A percentile compares a stretch with the other conserved stretches of the same genome.
phyloP scores from a whole-genome alignment of 225 moss, liverwort and hornwort genomes.

The Asterella californica region DNA sequence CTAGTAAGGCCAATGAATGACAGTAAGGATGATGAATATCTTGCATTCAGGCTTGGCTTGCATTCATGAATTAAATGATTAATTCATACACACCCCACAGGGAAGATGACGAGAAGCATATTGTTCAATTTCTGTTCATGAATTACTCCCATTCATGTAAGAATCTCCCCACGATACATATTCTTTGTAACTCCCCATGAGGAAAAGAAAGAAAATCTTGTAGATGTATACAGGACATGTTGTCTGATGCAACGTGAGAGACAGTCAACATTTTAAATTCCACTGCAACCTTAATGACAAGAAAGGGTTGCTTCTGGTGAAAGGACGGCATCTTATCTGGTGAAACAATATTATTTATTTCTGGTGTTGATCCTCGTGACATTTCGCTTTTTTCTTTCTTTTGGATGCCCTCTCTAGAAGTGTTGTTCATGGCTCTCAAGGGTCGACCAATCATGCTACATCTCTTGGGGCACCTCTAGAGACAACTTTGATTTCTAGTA shows the following conservation, averaged over 20 bases:
- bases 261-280: background rate
- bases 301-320: background rate
- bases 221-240: background rate
- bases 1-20: background rate
- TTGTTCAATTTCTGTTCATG: background rate
- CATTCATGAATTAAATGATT: too few species aligned
- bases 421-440: background rate
- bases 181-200: background rate
- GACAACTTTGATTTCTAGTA: background rate
- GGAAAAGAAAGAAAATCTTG: background rate
- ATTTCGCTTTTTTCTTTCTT: background rate
- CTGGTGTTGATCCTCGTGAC: background rate
- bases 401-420: background rate
- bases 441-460: background rate
- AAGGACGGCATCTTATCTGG: conserved; percentile 16
- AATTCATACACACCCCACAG: too few species aligned
- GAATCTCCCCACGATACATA: background rate
- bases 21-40: background rate
- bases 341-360: background rate
- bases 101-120: background rate
- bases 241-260: conserved; percentile 2
- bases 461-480: background rate
- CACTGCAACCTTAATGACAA: background rate
- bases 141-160: background rate
- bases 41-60: too few species aligned